phyloP scores from a whole-genome alignment of 768 basidiomycete species.

The Podaxis rugospora region DNA sequence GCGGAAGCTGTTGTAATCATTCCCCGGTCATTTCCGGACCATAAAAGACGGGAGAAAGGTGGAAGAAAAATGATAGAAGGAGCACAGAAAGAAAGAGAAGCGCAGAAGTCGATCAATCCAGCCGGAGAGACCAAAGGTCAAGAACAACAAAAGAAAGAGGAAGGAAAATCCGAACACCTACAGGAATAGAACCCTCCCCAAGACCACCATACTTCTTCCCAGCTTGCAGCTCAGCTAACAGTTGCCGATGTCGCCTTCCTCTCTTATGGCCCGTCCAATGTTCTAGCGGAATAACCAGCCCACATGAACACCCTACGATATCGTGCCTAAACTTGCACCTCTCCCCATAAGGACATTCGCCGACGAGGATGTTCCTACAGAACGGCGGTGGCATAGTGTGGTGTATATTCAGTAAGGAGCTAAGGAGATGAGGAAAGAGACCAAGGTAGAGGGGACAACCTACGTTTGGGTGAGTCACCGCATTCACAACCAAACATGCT shows the following conservation, averaged over 20 bases:
- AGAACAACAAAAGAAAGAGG: neutral
- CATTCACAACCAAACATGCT: neutral
- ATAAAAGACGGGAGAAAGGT: neutral
- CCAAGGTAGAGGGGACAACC: neutral
- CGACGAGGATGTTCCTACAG: conserved; percentile 23
- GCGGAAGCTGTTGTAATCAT: neutral
- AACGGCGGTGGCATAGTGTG: conserved; percentile 13
- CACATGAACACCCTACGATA: conserved; percentile 32
- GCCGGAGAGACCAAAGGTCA: neutral
- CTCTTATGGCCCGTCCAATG: conserved; percentile 21
- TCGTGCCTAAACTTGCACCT: conserved; percentile 31
- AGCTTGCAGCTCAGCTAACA: conserved; percentile 13
- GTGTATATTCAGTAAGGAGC: neutral
- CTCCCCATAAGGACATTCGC: conserved; percentile 22
- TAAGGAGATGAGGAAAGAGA: neutral
- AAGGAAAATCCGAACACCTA: neutral
- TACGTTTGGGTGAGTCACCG: neutral
- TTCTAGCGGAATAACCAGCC: conserved; percentile 21
- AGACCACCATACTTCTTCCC: neutral
- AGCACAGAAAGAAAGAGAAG: neutral
- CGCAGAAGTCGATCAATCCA: neutral
- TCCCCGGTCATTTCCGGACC: neutral
- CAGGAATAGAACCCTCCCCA: neutral
- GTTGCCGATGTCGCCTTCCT: conserved; percentile 24
- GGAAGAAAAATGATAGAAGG: neutral